Evolutionary conservation across 495 filamentous ascomycete genomes (phyloP).

Genomic region (Xylaria venustula): DNA sequence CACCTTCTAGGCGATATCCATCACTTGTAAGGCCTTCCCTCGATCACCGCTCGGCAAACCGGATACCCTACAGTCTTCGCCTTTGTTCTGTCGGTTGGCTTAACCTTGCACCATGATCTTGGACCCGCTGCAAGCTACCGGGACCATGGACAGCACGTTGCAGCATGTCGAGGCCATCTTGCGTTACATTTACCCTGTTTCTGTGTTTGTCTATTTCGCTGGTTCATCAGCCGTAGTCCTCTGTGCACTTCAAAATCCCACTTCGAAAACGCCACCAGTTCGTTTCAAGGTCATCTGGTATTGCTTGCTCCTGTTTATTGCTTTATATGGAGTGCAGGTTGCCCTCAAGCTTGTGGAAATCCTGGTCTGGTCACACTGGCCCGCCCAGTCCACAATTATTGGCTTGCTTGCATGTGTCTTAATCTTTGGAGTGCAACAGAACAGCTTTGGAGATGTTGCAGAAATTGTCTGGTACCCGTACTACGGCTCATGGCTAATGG

Average conservation of each 20-base stretch:
- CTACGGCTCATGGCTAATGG: slow-evolving; percentile 55
- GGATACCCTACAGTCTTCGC: neutral
- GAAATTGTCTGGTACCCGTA: slow-evolving; percentile 62
- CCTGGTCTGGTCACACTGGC: slow-evolving; percentile 38
- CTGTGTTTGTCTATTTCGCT: slow-evolving; percentile 57
- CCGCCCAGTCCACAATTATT: slow-evolving; percentile 46
- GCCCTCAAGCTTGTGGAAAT: slow-evolving; percentile 39
- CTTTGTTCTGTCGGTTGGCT: neutral
- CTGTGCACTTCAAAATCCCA: slow-evolving; percentile 54
- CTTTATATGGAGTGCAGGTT: slow-evolving; percentile 52
- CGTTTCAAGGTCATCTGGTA: slow-evolving; percentile 47
- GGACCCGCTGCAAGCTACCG: neutral
- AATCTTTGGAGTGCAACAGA: slow-evolving; percentile 53
- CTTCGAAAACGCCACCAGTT: slow-evolving; percentile 34
- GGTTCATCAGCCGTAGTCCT: slow-evolving; percentile 48
- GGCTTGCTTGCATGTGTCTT: slow-evolving; percentile 55
- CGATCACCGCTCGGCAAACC: neutral
- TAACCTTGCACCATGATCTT: neutral
- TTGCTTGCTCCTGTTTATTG: slow-evolving; percentile 46
- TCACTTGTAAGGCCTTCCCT: neutral
- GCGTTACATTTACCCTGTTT: slow-evolving; percentile 55
- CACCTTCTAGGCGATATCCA: slow-evolving; percentile 6
- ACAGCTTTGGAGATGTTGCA: slow-evolving; percentile 45
- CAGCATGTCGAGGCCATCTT: slow-evolving; percentile 28
- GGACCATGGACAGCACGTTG: slow-evolving; percentile 2